These are phyloP conservation scores for Penicillium sp. DNA, from an alignment of 2,329 filamentous ascomycete genomes.

Conservation along the genomic window DNA sequence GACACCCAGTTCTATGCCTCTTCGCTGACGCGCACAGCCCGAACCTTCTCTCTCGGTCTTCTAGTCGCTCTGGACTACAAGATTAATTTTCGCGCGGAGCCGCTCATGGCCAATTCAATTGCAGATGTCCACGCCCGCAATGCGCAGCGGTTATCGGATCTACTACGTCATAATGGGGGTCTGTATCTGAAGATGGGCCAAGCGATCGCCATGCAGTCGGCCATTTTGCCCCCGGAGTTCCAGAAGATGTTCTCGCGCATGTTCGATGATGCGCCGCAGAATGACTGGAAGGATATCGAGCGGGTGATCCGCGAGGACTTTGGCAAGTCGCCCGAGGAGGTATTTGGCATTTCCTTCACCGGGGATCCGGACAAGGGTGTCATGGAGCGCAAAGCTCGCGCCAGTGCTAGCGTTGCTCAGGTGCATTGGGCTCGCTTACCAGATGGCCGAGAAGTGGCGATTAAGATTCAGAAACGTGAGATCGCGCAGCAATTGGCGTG, in stretches of 20 bases:
- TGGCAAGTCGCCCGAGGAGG: conserved; percentile 74
- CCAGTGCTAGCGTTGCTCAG: conserved; percentile 85
- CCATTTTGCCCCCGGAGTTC: conserved; percentile 86
- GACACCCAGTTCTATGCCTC: conserved; percentile 75
- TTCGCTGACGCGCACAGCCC: conserved; percentile 67
- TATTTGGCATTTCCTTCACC: conserved; percentile 81
- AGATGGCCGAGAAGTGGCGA: conserved; percentile 84
- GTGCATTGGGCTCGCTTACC: conserved; percentile 86
- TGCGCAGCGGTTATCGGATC: conserved; percentile 72
- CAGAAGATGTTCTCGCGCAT: conserved; percentile 93
- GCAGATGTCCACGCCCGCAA: conserved; percentile 75
- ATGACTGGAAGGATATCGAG: conserved; percentile 78
- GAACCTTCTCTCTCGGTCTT: conserved; percentile 74
- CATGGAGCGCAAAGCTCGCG: conserved; percentile 65
- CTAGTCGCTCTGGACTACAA: conserved; percentile 90
- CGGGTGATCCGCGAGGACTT: conserved; percentile 84
- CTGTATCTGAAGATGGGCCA: conserved; percentile 97
- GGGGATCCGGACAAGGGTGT: conserved; percentile 58
- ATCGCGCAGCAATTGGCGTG: conserved; percentile 85
- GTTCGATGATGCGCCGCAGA: conserved; percentile 97
- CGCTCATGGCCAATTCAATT: conserved; percentile 66
- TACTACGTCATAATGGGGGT: conserved; percentile 81
- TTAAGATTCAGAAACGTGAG: conserved; percentile 95
- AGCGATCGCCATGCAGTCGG: conserved; percentile 96
- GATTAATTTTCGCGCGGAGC: conserved; percentile 82